Evolutionary conservation across 345 rosid species (phyloP).

Genomic region (Melaleuca quinquenervia): DNA sequence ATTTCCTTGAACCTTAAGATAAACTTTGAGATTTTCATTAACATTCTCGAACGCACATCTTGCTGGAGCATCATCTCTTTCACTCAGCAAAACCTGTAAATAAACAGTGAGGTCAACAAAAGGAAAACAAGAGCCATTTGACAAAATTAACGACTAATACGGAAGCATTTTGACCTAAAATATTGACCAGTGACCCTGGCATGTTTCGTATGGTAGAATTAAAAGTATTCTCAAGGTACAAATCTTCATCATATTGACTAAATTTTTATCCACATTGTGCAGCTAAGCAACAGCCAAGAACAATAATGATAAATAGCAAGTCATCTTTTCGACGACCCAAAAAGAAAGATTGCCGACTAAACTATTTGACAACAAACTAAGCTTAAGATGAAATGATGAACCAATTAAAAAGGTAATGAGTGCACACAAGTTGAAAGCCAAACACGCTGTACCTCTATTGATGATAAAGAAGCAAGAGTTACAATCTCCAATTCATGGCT

Average conservation of each 20-base stretch:
- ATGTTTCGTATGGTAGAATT: too few species aligned
- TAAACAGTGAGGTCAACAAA: neutral
- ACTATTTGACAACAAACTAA: neutral
- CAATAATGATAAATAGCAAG: neutral
- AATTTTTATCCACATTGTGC: neutral
- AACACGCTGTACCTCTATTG: conserved; percentile 40
- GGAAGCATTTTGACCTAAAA: neutral
- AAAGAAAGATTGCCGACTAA: neutral
- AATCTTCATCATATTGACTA: neutral
- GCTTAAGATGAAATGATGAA: neutral
- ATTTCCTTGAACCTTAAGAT: conserved; percentile 65
- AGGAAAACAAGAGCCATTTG: neutral
- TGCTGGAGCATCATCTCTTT: conserved; percentile 55
- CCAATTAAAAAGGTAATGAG: neutral
- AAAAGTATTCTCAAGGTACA: neutral
- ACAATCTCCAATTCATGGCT: conserved; percentile 63
- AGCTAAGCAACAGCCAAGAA: neutral
- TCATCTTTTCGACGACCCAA: neutral
- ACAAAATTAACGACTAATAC: neutral
- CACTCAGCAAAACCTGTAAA: conserved; percentile 56
- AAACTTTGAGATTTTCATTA: conserved; percentile 69
- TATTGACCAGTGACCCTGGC: neutral
- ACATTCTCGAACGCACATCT: conserved; percentile 77
- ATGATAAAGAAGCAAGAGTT: conserved; percentile 72
- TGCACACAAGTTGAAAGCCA: neutral